Evolutionary conservation across 352 stramenopile species (phyloP).

Genomic region (Phytopythium delawarense): DNA sequence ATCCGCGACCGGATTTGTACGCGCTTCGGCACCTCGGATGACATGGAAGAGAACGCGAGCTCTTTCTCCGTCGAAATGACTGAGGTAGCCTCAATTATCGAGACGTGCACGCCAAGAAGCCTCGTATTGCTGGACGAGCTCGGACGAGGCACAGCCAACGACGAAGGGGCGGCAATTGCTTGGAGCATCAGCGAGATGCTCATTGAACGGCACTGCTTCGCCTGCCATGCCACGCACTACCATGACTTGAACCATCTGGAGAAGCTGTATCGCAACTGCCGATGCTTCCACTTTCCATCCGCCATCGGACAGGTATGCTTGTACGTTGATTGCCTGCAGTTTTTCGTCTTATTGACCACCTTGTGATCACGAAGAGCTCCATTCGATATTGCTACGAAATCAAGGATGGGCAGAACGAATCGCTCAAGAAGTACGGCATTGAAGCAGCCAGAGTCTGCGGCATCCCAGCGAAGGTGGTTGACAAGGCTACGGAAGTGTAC

Average conservation of each 20-base stretch:
- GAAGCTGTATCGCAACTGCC: conserved; percentile 56
- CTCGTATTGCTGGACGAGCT: conserved; percentile 92
- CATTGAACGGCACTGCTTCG: conserved; percentile 60
- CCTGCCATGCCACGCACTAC: conserved; percentile 91
- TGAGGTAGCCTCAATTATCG: conserved; percentile 84
- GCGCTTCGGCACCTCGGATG: conserved; percentile 88
- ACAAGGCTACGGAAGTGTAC: conserved; percentile 50
- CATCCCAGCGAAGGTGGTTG: conserved; percentile 55
- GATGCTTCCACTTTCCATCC: conserved; percentile 46
- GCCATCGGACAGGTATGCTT: conserved; percentile 6
- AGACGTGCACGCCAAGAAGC: conserved; percentile 56
- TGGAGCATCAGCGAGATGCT: conserved; percentile 87
- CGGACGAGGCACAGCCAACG: conserved; percentile 84
- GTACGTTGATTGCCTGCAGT: background rate
- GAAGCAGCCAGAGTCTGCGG: conserved; percentile 73
- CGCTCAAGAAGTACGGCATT: conserved; percentile 67
- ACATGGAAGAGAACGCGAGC: conserved; percentile 93
- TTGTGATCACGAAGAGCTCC: conserved; percentile 26
- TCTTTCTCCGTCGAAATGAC: conserved; percentile 92
- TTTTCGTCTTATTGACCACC: background rate
- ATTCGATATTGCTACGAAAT: conserved; percentile 60
- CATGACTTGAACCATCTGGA: conserved; percentile 64
- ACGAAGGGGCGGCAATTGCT: conserved; percentile 86
- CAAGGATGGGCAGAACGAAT: conserved; percentile 39
- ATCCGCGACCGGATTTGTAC: conserved; percentile 89